Conservation (phyloP, 208 protist genomes). For the Crithidia sp. region DNA sequence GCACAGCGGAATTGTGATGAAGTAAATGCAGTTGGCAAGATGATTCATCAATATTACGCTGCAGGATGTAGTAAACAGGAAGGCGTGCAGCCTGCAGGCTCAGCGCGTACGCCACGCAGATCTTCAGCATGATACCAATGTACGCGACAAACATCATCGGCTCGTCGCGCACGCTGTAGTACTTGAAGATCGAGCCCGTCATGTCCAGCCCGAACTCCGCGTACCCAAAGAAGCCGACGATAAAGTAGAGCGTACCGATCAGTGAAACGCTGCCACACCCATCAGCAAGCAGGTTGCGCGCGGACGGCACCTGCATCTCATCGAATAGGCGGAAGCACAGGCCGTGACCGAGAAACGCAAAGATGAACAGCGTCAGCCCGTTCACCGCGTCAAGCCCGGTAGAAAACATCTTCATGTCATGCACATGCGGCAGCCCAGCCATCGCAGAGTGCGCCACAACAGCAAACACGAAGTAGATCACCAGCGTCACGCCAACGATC, state of each 20-base stretch:
- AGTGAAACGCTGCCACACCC: constrained; percentile 40
- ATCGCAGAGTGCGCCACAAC: constrained; percentile 51
- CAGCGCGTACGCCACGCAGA: constrained; percentile 63
- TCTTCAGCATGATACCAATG: constrained; percentile 53
- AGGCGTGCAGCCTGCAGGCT: constrained; percentile 41
- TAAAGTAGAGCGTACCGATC: constrained; percentile 49
- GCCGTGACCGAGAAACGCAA: constrained; percentile 55
- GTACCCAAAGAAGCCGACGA: constrained; percentile 73
- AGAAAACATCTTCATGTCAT: constrained; percentile 43
- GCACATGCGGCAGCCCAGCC: constrained; percentile 34
- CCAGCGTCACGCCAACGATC: constrained; percentile 63
- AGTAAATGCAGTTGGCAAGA: constrained; percentile 39
- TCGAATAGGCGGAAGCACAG: constrained; percentile 41
- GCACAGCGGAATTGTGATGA: constrained; percentile 33
- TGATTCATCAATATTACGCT: constrained; percentile 30
- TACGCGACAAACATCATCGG: constrained; percentile 57
- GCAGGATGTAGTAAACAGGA: constrained; percentile 46
- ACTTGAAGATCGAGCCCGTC: constrained; percentile 41
- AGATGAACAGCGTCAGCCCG: constrained; percentile 59
- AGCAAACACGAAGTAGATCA: constrained; percentile 67
- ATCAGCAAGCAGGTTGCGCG: constrained; percentile 15
- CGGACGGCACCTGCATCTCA: constrained; percentile 27
- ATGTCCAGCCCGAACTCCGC: constrained; percentile 49
- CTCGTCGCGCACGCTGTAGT: constrained; percentile 34
- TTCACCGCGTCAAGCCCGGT: constrained; percentile 40